Conservation (phyloP, 225 moss, liverwort and hornwort species). For the Marchantia paleacea region DNA sequence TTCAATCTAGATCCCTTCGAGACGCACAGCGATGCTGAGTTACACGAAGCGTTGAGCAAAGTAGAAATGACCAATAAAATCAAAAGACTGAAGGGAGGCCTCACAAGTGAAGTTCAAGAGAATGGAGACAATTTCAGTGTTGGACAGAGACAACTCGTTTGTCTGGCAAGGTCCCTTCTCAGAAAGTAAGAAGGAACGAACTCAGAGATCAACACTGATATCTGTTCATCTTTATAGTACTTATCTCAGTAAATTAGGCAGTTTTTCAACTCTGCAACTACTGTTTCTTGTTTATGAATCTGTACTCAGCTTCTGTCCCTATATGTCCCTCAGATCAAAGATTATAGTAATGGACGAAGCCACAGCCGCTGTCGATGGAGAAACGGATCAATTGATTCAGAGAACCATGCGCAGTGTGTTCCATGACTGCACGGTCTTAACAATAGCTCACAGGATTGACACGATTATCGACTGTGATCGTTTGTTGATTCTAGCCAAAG, state of each 20-base stretch:
- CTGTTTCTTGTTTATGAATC: too few relatives aligned
- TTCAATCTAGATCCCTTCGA: conserved; percentile 87
- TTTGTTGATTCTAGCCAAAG: conserved; percentile 46
- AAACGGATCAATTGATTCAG: conserved; percentile 76
- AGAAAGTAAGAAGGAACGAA: conserved; percentile 35
- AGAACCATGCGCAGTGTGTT: conserved; percentile 65
- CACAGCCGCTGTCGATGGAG: conserved; percentile 79
- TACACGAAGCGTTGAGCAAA: conserved; percentile 60
- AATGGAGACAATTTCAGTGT: conserved; percentile 87
- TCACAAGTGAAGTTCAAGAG: conserved; percentile 58
- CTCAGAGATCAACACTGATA: too few relatives aligned
- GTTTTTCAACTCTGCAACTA: too few relatives aligned
- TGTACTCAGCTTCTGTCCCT: conserved; percentile 5
- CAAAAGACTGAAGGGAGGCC: conserved; percentile 52
- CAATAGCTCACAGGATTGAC: conserved; percentile 44
- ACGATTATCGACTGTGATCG: conserved; percentile 62
- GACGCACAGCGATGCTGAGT: conserved; percentile 62
- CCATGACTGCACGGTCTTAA: conserved; percentile 64
- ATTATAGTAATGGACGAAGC: conserved; percentile 89
- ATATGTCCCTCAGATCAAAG: conserved; percentile 29
- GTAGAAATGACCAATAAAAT: conserved; percentile 70
- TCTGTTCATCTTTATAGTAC: too few relatives aligned
- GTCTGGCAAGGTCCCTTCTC: conserved; percentile 70
- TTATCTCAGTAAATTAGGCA: too few relatives aligned
- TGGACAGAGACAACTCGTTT: conserved; percentile 77